phyloP scores from a whole-genome alignment of 2,329 filamentous ascomycete species.

The Moelleriella libera region DNA sequence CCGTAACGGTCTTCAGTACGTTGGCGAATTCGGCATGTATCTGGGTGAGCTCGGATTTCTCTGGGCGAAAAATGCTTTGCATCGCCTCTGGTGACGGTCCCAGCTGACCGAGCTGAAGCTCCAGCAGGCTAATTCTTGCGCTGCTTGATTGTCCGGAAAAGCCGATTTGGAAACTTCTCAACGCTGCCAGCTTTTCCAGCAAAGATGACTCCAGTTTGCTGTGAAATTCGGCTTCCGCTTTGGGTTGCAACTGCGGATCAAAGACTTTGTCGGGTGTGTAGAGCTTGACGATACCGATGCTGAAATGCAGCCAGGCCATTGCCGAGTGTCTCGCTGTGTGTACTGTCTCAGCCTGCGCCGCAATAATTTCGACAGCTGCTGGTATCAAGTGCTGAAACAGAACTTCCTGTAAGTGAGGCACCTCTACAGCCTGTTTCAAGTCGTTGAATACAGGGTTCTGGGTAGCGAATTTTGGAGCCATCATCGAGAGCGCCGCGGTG shows the following conservation, averaged over 20 bases:
- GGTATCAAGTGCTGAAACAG: slow-evolving; percentile 29
- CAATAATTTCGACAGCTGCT: slow-evolving; percentile 27
- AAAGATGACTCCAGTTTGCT: slow-evolving; percentile 41
- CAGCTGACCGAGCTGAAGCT: slow-evolving; percentile 46
- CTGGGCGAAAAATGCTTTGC: slow-evolving; percentile 56
- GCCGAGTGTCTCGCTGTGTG: slow-evolving; percentile 19
- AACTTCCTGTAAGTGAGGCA: slow-evolving; percentile 22
- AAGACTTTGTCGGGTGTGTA: slow-evolving; percentile 80
- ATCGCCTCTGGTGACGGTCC: slow-evolving; percentile 53
- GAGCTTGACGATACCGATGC: slow-evolving; percentile 58
- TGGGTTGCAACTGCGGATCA: slow-evolving; percentile 58
- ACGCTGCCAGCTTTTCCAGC: slow-evolving; percentile 38
- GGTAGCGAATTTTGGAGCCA: slow-evolving; percentile 1
- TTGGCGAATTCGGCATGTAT: slow-evolving; percentile 77
- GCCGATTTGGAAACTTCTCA: slow-evolving; percentile 49
- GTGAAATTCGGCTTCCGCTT: slow-evolving; percentile 49
- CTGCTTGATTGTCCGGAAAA: slow-evolving; percentile 58
- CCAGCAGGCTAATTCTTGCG: slow-evolving; percentile 48
- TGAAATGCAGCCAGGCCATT: slow-evolving; percentile 63
- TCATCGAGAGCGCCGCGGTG: slow-evolving; percentile 3
- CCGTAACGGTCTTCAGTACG: slow-evolving; percentile 50
- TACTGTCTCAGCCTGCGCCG: slow-evolving; percentile 7
- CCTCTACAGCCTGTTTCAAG: slow-evolving; percentile 12
- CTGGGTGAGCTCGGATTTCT: slow-evolving; percentile 49
- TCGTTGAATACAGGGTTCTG: slow-evolving; percentile 7